phyloP scores from a whole-genome alignment of 129 eudicot genomes.

The Escallonia rubra region DNA sequence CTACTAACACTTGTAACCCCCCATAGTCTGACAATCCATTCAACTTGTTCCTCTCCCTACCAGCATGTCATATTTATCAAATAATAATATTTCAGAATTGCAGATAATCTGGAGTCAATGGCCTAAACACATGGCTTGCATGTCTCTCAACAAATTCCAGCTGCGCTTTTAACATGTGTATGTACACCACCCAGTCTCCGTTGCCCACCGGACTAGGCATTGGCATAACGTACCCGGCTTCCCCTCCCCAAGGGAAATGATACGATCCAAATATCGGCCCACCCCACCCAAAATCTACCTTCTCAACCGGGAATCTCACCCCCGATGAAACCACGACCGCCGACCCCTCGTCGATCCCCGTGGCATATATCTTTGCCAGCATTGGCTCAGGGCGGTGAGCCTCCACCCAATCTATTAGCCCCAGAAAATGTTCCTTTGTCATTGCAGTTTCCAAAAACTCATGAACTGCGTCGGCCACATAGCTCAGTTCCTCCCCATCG shows the following conservation, averaged over 20 bases:
- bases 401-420: constrained; percentile 36
- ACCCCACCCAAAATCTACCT: constrained; percentile 75
- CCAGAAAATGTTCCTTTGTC: constrained; percentile 29
- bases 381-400: constrained; percentile 12
- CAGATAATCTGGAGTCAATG: constrained; percentile 20
- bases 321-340: constrained; percentile 85
- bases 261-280: constrained; percentile 64
- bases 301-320: constrained; percentile 54
- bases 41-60: too few relatives aligned
- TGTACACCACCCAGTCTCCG: constrained; percentile 85
- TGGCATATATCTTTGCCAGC: constrained; percentile 11
- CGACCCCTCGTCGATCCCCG: constrained; percentile 5
- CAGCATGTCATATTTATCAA: too few relatives aligned
- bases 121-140: constrained; percentile 48
- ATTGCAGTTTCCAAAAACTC: constrained; percentile 5
- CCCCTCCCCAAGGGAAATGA: constrained; percentile 77
- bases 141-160: constrained; percentile 58
- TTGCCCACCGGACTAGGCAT: constrained; percentile 43
- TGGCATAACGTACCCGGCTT: constrained; percentile 76
- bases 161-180: constrained; percentile 47
- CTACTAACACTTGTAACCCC: too few relatives aligned
- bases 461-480: constrained; percentile 19
- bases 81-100: not conserved
- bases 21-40: too few relatives aligned
- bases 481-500: constrained; percentile 14